Conservation (phyloP, 2,329 filamentous ascomycete genomes). For the Aureobasidium sp. region DNA sequence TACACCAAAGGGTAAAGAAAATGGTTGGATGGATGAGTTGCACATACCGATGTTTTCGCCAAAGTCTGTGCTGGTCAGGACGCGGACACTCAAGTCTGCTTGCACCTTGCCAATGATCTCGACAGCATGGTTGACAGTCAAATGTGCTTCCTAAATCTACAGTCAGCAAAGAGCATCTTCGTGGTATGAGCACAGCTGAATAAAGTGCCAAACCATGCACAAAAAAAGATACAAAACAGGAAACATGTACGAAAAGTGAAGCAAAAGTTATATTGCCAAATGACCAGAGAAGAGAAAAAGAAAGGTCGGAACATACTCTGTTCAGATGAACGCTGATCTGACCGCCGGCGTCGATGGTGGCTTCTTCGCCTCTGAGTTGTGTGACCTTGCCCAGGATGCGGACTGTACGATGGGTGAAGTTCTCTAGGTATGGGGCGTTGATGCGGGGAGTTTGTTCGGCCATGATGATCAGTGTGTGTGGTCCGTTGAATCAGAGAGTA, state of each 20-base stretch:
- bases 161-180: not conserved
- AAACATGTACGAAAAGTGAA: not conserved
- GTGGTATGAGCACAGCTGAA: too few species aligned
- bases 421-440: conserved; percentile 69
- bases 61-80: conserved; percentile 62
- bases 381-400: conserved; percentile 80
- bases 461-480: conserved; percentile 44
- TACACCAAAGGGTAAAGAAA: too few species aligned
- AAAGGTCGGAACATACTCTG: conserved; percentile 46
- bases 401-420: conserved; percentile 64
- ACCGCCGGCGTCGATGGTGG: conserved; percentile 72
- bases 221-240: too few species aligned
- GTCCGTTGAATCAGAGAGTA: not conserved
- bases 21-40: too few species aligned
- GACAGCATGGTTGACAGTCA: conserved; percentile 61
- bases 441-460: conserved; percentile 73
- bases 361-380: conserved; percentile 72
- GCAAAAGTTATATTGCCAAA: not conserved
- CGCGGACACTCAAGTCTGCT: conserved; percentile 63
- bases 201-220: too few species aligned
- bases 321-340: conserved; percentile 68
- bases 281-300: not conserved
- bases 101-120: conserved; percentile 79
- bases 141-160: conserved; percentile 57
- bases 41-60: conserved; percentile 63